phyloP scores from a whole-genome alignment of 495 filamentous ascomycete genomes.

The Sordaria brevicollis region DNA sequence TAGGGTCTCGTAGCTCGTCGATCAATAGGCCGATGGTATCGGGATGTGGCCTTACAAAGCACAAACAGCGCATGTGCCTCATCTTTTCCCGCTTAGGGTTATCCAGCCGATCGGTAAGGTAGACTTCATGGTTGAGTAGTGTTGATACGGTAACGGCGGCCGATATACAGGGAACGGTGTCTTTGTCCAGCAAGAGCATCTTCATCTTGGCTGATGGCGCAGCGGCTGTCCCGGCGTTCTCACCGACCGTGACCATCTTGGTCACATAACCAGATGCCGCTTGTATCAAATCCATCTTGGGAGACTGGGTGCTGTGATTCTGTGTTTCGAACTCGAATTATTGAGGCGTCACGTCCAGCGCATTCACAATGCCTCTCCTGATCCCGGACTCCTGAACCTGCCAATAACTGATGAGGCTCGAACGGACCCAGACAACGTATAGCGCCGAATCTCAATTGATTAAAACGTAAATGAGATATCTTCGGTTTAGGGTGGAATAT shows the following conservation, averaged over 20 bases:
- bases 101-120: slow-evolving; percentile 91
- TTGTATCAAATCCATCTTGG: slow-evolving; percentile 81
- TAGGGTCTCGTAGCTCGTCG: slow-evolving; percentile 91
- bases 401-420: background rate
- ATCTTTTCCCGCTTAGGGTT: slow-evolving; percentile 91
- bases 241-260: slow-evolving; percentile 90
- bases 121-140: slow-evolving; percentile 94
- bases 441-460: background rate
- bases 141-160: slow-evolving; percentile 92
- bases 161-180: slow-evolving; percentile 89
- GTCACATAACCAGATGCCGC: slow-evolving; percentile 91
- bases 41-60: slow-evolving; percentile 83
- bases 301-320: background rate
- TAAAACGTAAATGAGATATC: background rate
- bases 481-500: background rate
- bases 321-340: background rate
- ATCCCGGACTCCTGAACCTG: background rate
- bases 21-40: slow-evolving; percentile 88
- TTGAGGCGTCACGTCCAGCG: background rate
- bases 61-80: slow-evolving; percentile 89
- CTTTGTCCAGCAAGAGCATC: slow-evolving; percentile 87
- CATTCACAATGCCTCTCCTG: background rate
- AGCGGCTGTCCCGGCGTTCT: slow-evolving; percentile 45
- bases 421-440: background rate
- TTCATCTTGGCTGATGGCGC: slow-evolving; percentile 92